Evolutionary conservation across 805 yeast genomes (phyloP), one percentile per base, ranked within the genome.

Genomic region (Wickerhamiella kurtzmanii): DNA sequence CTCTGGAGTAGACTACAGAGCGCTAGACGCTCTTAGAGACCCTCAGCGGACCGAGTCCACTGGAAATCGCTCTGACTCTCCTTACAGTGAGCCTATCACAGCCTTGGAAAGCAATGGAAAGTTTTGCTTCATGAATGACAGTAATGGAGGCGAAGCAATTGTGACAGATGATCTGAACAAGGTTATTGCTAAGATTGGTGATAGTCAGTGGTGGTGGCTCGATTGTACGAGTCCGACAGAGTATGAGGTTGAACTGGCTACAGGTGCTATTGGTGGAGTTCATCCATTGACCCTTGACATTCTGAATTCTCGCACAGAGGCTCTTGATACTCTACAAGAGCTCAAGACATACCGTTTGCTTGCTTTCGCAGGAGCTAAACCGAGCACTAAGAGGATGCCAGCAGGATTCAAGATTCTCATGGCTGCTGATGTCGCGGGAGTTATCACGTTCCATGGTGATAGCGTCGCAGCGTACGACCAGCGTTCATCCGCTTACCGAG

Each of bases 281-380:
- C 48, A 45, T 13, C 48, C 48, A 2, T 40, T 45, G 8, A 41
- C 48, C 2, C 4, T 41, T 2, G 48, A 45, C 22, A 19, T 41
- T 3, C 37, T 44, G 3, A 36, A 22, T 2, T 22, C 16, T 19
- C 35, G 32, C 11, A 6, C 18, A 18, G 41, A 9, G 5, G 28
- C 22, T 9, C 42, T 36, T 17, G 42, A 37, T 28, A 11, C 42
- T 17, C 28, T 44, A 16, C 46, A 44, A 17, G 42, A 44, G 37
- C 18, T 44, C 9, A n/a, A 16, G 9, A 44, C 37, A 25, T 44
- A 44, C 42, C 19, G 37, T 16, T 37, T 44, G 13, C 4, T 36
- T 4, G 25, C 46, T 15, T 44, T 44, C 25, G 41, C 42, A 8
- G 36, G 37, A 4, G 32, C 32, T 11, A 25, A 25, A 25, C 6